These are phyloP conservation scores for Gastrodia elata DNA, from an alignment of 106 monocot genomes.

Conservation along the genomic window DNA sequence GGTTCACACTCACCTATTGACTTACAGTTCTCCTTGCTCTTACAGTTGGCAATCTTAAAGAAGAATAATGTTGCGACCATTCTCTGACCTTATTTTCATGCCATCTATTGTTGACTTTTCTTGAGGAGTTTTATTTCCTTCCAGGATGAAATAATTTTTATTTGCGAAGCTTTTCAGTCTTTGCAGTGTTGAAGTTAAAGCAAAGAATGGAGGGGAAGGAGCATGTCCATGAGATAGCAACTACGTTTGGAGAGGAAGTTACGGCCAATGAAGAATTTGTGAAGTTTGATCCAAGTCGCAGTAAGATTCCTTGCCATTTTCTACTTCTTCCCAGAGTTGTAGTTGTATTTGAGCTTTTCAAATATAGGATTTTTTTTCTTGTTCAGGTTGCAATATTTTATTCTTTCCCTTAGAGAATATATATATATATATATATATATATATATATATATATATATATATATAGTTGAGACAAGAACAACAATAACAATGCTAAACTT, in stretches of 20 bases:
- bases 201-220: conserved; percentile 1
- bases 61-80: neutral
- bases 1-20: too few species aligned
- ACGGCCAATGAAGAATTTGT: neutral
- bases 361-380: neutral
- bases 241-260: neutral
- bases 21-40: too few species aligned
- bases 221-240: neutral
- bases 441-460: too few species aligned
- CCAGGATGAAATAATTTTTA: neutral
- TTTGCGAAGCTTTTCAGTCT: neutral
- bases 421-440: too few species aligned
- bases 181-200: neutral
- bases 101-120: neutral
- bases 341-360: neutral
- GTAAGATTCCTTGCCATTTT: neutral
- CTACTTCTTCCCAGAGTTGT: neutral
- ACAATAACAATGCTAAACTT: too few species aligned
- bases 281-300: conserved; percentile 10
- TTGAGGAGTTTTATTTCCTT: neutral
- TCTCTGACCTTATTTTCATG: neutral
- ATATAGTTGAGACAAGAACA: too few species aligned
- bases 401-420: neutral
- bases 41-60: too few species aligned
- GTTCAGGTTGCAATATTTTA: neutral